Evolutionary conservation across 108 stramenopile species (phyloP).

Genomic region (Stephanodiscus triporus): DNA sequence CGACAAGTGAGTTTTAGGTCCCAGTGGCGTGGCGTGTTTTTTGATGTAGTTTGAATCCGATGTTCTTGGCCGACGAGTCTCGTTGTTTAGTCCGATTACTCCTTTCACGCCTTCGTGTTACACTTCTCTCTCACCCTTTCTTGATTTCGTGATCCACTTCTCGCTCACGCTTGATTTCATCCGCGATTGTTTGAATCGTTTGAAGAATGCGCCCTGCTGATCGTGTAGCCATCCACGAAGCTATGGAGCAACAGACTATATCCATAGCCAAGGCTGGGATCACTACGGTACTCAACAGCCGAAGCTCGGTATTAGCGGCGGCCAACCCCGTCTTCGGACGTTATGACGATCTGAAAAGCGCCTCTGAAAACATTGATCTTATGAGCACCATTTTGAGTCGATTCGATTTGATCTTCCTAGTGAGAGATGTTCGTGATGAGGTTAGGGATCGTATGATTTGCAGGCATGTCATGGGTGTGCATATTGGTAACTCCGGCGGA

Average conservation of each 20-base stretch:
- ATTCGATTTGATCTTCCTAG: conserved; percentile 99
- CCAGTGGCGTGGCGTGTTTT: neutral
- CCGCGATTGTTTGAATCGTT: neutral
- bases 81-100: too few relatives aligned
- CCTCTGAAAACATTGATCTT: conserved; percentile 97
- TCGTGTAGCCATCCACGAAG: conserved; percentile 99
- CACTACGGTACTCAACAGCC: conserved; percentile 95
- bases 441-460: conserved; percentile 95
- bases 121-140: neutral
- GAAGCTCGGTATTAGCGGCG: conserved; percentile 94
- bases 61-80: too few relatives aligned
- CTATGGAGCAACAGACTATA: conserved; percentile 99
- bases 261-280: conserved; percentile 99
- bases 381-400: conserved; percentile 98
- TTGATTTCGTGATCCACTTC: neutral
- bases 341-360: conserved; percentile 96
- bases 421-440: conserved; percentile 96
- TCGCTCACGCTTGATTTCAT: neutral
- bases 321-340: conserved; percentile 99
- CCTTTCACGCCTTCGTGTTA: neutral
- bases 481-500: conserved; percentile 72
- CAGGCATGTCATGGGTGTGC: conserved; percentile 97
- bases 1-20: conserved; percentile 63
- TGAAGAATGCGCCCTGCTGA: conserved; percentile 95
- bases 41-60: too few relatives aligned